These are phyloP conservation scores for Fusarium illudens DNA, from an alignment of 2,329 filamentous ascomycete species.

Conservation along the genomic window DNA sequence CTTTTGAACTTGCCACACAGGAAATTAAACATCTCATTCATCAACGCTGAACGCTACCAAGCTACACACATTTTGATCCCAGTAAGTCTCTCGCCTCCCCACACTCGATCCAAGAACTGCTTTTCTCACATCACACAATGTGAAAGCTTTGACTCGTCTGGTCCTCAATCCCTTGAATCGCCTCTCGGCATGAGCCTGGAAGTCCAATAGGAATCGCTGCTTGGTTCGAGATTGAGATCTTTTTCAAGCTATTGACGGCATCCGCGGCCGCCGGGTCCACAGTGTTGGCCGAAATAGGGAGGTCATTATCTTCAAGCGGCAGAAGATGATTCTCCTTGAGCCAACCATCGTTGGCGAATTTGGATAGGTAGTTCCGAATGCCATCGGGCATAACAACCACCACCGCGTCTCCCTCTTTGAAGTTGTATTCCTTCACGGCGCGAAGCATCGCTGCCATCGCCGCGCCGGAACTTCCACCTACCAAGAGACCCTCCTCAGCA, in stretches of 20 bases:
- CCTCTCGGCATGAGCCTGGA: background rate
- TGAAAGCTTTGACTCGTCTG: background rate
- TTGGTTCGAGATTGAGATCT: no score
- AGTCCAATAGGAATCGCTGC: no score
- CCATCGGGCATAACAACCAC: slow-evolving; percentile 93
- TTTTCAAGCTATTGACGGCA: no score
- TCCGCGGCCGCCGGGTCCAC: background rate
- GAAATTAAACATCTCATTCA: no score
- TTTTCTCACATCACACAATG: background rate
- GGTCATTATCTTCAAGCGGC: background rate
- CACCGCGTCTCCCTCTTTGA: slow-evolving; percentile 82
- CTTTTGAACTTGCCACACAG: no score
- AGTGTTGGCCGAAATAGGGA: background rate
- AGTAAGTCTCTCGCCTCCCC: no score
- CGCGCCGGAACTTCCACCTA: slow-evolving; percentile 90
- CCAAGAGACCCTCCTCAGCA: slow-evolving; percentile 88
- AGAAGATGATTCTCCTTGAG: slow-evolving; percentile 76
- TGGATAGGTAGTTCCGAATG: slow-evolving; percentile 94
- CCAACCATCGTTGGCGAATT: slow-evolving; percentile 99
- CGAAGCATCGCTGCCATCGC: slow-evolving; percentile 82
- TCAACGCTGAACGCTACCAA: no score
- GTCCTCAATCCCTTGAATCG: background rate
- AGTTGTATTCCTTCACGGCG: slow-evolving; percentile 75
- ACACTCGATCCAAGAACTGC: background rate
- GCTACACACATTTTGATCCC: no score